Evolutionary conservation across 2,329 filamentous ascomycete species (phyloP).

Genomic region (Aureobasidium uvarum): DNA sequence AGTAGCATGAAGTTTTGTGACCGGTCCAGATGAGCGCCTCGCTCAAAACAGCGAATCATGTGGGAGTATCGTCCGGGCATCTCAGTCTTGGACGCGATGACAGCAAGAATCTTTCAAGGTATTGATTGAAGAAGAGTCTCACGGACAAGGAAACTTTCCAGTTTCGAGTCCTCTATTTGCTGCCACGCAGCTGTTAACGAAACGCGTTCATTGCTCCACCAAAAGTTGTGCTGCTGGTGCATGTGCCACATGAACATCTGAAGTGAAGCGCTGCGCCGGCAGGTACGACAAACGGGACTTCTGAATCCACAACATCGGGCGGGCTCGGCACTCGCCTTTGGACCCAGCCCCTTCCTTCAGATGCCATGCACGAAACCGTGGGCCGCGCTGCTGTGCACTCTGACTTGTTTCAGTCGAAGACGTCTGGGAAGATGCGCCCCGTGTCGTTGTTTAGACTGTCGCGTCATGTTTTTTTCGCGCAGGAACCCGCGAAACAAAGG

Average conservation of each 20-base stretch:
- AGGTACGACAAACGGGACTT: neutral
- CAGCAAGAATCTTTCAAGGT: neutral
- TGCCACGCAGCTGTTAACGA: neutral
- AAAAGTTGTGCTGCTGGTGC: neutral
- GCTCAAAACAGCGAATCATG: neutral
- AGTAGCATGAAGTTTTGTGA: neutral
- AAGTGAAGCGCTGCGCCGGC: neutral
- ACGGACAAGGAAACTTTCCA: neutral
- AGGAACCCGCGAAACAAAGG: constrained; percentile 17
- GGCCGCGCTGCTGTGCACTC: constrained; percentile 3
- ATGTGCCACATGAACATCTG: neutral
- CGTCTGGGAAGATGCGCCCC: neutral
- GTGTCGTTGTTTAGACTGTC: neutral
- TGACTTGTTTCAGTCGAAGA: constrained; percentile 1
- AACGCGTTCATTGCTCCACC: neutral
- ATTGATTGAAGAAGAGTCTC: neutral
- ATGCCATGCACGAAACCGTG: neutral
- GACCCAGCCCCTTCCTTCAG: neutral
- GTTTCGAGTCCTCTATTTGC: neutral
- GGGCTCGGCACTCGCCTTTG: neutral
- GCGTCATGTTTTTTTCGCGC: neutral
- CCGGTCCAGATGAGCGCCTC: neutral
- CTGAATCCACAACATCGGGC: neutral
- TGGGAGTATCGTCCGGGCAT: neutral
- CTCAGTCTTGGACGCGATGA: neutral